Evolutionary conservation across 2,329 filamentous ascomycete species (phyloP), one percentile per base, ranked within the genome.

Genomic region (Trichoderma oligosporum): DNA sequence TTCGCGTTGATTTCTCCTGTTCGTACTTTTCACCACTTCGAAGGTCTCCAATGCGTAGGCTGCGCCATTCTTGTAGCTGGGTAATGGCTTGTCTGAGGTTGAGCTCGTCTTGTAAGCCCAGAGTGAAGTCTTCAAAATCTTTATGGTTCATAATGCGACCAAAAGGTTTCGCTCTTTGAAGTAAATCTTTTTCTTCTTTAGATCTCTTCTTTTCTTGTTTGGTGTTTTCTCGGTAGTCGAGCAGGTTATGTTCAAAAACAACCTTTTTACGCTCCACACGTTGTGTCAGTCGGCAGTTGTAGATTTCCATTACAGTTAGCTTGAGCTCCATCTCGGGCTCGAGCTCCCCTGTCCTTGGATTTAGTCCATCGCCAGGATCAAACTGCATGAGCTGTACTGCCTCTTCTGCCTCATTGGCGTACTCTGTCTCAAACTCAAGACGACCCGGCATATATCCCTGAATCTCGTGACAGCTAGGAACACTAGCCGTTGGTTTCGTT

Each of bases 311-410:
- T 18, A 99, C 91, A 0, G 91, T 96, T 75, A 97, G 85, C 78
- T 99, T 99, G 44, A 99, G 82, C 62, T 97, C 92, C 81, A 96
- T 96, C 72, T 99, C 94, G 0, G 94, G 91, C 66, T 99, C 94
- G 58, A 95, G 78, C 68, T 95, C 87, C 60, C 89, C 88, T 0
- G 91, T 96, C 2, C 81, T 77, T 1, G 88, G 86, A 67, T 96
- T 96, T 63, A 96, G 80, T 57, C 94, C 94, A 73, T 97, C 93
- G 24, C 94, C 94, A 0, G 94, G 93, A 57, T 97, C 93, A 67
- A 99, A 99, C 62, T 95, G 89, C 92, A 99, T 97, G 62, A 96
- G 86, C 71, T 99, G 94, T 2, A 99, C 94, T 0, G 93, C 93
- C 74, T 97, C 95, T 75, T 99, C 94, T 1, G 94, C 94, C 67